Conservation (phyloP, 1,139 yeast species). For the Saccharomycopsis crataegensis region DNA sequence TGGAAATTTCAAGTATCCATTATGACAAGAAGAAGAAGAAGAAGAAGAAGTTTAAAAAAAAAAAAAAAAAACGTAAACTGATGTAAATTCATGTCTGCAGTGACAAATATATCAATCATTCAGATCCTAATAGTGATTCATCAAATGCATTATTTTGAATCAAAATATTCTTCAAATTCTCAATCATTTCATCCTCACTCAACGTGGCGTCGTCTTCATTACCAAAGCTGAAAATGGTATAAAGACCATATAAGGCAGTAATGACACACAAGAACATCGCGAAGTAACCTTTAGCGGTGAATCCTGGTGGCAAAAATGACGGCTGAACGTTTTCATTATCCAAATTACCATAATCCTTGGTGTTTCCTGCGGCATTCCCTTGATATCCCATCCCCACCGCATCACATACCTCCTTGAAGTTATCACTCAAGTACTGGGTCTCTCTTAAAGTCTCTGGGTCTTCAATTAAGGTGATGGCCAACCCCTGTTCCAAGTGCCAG, state of each 20-base stretch:
- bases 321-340: constrained; percentile 66
- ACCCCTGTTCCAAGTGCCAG: constrained; percentile 89
- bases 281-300: constrained; percentile 83
- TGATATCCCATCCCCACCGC: constrained; percentile 39
- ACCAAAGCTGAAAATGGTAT: constrained; percentile 74
- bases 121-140: not conserved
- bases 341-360: constrained; percentile 53
- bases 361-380: constrained; percentile 88
- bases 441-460: constrained; percentile 61
- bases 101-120: no score
- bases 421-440: constrained; percentile 41
- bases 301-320: constrained; percentile 66
- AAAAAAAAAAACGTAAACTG: not conserved
- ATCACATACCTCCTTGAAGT: constrained; percentile 55
- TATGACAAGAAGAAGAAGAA: not conserved
- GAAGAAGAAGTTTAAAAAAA: not conserved
- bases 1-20: no score
- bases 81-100: no score
- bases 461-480: constrained; percentile 67
- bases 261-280: constrained; percentile 78
- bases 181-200: constrained; percentile 45
- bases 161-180: constrained; percentile 32
- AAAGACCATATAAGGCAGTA: constrained; percentile 74
- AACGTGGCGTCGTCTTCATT: constrained; percentile 40
- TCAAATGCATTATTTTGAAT: constrained; percentile 1